These are phyloP conservation scores for Botrytis fragariae DNA, from an alignment of 2,329 filamentous ascomycete genomes.

Conservation along the genomic window DNA sequence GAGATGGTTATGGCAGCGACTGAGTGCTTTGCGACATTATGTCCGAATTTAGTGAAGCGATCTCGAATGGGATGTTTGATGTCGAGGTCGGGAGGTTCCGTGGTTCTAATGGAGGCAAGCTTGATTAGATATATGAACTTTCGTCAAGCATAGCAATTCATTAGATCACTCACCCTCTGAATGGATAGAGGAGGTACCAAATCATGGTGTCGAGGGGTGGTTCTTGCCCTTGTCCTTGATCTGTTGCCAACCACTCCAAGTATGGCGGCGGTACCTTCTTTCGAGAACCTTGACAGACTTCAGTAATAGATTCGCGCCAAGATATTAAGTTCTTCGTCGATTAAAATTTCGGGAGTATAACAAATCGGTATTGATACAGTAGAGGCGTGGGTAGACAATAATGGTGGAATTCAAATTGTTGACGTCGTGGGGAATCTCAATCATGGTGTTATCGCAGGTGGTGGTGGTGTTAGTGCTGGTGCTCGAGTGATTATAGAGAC, in stretches of 20 bases:
- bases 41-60: constrained; percentile 67
- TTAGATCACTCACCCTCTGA: constrained; percentile 62
- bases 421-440: constrained; percentile 1
- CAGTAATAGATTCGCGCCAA: not conserved
- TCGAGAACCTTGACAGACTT: not conserved
- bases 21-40: constrained; percentile 69
- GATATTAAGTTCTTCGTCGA: not conserved
- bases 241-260: constrained; percentile 14
- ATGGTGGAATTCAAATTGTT: not conserved
- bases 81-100: constrained; percentile 66
- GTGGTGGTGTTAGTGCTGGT: not conserved
- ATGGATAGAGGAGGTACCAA: constrained; percentile 74
- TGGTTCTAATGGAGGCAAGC: constrained; percentile 53
- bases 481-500: not conserved
- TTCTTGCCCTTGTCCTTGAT: not conserved
- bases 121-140: constrained; percentile 1
- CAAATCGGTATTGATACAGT: not conserved
- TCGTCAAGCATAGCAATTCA: not conserved
- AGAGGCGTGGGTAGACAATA: not conserved
- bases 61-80: constrained; percentile 63
- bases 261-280: constrained; percentile 7
- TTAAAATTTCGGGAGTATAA: not conserved
- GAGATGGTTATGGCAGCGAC: constrained; percentile 71
- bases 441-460: constrained; percentile 8
- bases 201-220: constrained; percentile 50